Evolutionary conservation across 768 basidiomycete species (phyloP), one percentile per base, ranked within the genome.

Genomic region (Phaeotremella skinneri): DNA sequence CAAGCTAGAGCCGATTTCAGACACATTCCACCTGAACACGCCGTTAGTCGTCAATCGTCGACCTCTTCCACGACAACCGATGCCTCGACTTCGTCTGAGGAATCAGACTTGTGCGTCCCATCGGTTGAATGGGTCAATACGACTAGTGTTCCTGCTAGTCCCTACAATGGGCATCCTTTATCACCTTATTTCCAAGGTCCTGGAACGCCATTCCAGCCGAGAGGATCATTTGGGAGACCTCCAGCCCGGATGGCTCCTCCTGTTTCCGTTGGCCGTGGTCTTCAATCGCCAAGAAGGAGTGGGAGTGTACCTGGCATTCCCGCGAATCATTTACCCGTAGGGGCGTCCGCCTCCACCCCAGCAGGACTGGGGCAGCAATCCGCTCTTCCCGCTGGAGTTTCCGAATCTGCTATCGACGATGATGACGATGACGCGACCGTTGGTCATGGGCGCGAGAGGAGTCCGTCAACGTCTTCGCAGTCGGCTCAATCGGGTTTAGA

Each of bases 391-490:
- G 11, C 52, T 16, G 59, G 56, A 14, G 32, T 41, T 5, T 27
- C 54, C 2, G 63, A 67, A 25, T 32, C 45, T 6, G 56, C 52
- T 2, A 54, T 55, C 1, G 72, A 73, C 25, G 69, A 73, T 27
- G 72, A 73, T 7, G 72, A 73, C 45, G 72, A 73, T 48, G 67
- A 67, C 30, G 56, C 51, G 30, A 73, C 72, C 0, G 67, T 73
- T 17, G 72, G 72, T 3, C 69, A 73, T n/a, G 66, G 58, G 17
- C 48, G 64, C 26, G 66, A 67, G 29, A 52, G 64, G 42, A 63
- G 59, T 20, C 67, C 69, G 16, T 63, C 62, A 4, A 66, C 69
- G 13, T 70, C 69, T 1, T 67, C 65, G 0, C 66, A 68, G 30
- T 73, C 71, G 25, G 66, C 66, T 25, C 67, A 68, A 30, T 65